Conservation (phyloP, 495 filamentous ascomycete species). For the Peziza echinospora region DNA sequence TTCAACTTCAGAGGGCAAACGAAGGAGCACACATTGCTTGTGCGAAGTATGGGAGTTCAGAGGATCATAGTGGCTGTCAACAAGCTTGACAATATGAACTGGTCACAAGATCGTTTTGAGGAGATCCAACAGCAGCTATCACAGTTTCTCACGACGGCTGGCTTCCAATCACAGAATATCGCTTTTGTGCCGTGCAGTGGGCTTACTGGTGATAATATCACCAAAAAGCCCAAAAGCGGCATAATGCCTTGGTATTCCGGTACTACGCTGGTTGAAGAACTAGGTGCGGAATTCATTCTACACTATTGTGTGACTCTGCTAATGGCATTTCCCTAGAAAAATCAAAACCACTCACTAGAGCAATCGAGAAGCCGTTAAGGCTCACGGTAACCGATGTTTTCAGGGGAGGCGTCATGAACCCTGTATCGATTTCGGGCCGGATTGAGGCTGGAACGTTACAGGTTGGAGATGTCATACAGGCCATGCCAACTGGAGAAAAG, state of each 20-base stretch:
- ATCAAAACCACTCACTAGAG: constrained; percentile 46
- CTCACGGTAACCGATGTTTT: constrained; percentile 52
- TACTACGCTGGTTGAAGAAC: constrained; percentile 53
- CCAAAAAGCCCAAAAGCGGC: constrained; percentile 30
- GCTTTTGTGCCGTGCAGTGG: constrained; percentile 78
- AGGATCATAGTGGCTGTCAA: constrained; percentile 78
- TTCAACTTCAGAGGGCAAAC: constrained; percentile 83
- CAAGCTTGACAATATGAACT: constrained; percentile 70
- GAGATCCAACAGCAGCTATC: constrained; percentile 69
- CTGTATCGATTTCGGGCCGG: constrained; percentile 62
- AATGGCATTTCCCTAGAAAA: constrained; percentile 30
- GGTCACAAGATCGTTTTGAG: constrained; percentile 59
- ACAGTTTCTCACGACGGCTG: constrained; percentile 58
- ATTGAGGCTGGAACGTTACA: constrained; percentile 70
- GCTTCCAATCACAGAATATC: constrained; percentile 58
- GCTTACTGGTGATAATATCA: constrained; percentile 68
- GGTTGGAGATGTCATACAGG: constrained; percentile 54
- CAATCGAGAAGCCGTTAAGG: constrained; percentile 57
- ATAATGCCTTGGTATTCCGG: constrained; percentile 51
- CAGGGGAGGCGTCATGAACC: constrained; percentile 48
- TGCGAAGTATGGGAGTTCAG: constrained; percentile 79
- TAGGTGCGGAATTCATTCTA: constrained; percentile 25
- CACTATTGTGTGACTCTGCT: no score
- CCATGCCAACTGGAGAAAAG: constrained; percentile 59
- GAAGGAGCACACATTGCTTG: constrained; percentile 72